Percentiles rank a stretch among this genome's conserved stretches.
Evolutionary conservation across 192 early-diverging fungal species (phyloP).

Genomic region (Coemansia sp.): DNA sequence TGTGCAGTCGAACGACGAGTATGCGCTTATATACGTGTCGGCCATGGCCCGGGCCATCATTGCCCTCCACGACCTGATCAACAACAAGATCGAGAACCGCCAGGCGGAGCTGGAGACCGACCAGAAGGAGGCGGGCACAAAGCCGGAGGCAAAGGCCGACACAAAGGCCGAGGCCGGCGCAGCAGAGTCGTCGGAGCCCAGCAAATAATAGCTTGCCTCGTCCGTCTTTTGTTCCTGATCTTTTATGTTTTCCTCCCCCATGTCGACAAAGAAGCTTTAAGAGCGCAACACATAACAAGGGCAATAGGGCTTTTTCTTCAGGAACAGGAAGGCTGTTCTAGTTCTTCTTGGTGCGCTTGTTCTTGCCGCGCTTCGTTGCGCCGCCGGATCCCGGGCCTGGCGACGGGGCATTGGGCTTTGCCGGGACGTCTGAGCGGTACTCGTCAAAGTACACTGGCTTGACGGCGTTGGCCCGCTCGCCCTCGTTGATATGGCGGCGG

Average conservation of each 20-base stretch:
- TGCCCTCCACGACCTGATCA: slow-evolving; percentile 94
- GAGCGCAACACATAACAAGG: too few species aligned
- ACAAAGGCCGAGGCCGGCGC: too few species aligned
- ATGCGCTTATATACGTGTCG: slow-evolving; percentile 89
- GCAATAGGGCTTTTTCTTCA: too few species aligned
- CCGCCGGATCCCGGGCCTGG: slow-evolving; percentile 11
- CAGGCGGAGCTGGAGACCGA: slow-evolving; percentile 40
- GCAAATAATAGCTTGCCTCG: too few species aligned
- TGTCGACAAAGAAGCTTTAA: too few species aligned
- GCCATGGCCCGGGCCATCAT: slow-evolving; percentile 90
- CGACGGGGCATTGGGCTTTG: slow-evolving; percentile 2
- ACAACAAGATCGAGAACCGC: slow-evolving; percentile 92
- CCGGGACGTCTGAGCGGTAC: slow-evolving; percentile 22
- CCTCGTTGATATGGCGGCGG: slow-evolving; percentile 15
- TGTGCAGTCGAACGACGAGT: slow-evolving; percentile 93
- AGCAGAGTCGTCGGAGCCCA: too few species aligned
- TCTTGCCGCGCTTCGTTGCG: slow-evolving; percentile 29
- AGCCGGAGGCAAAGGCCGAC: background rate
- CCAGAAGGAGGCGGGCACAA: slow-evolving; percentile 23
- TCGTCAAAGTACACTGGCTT: slow-evolving; percentile 27
- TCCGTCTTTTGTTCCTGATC: too few species aligned
- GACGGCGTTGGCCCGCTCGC: background rate
- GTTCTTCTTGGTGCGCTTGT: slow-evolving; percentile 21
- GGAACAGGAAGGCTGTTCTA: too few species aligned
- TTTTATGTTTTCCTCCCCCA: too few species aligned